These are phyloP conservation scores for Hymenoscyphus occultus DNA, from an alignment of 2,329 filamentous ascomycete species.

Conservation along the genomic window DNA sequence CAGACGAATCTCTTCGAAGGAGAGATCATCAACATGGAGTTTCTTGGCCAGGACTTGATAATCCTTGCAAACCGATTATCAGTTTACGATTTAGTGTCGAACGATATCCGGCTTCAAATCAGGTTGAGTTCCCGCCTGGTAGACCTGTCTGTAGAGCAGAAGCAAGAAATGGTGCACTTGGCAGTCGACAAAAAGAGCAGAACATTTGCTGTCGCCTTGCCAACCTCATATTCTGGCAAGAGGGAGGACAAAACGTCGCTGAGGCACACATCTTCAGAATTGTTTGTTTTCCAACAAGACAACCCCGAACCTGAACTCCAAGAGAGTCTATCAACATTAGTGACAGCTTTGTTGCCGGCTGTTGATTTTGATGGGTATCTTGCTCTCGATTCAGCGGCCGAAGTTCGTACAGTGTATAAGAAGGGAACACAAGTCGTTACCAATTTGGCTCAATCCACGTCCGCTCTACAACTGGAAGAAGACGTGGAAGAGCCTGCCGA, in stretches of 20 bases:
- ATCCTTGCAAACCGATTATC: slow-evolving; percentile 69
- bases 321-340: slow-evolving; percentile 53
- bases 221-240: slow-evolving; percentile 18
- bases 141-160: slow-evolving; percentile 36
- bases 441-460: slow-evolving; percentile 55
- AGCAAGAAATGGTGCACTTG: slow-evolving; percentile 57
- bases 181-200: slow-evolving; percentile 65
- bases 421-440: slow-evolving; percentile 54
- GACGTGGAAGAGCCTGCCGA: slow-evolving; percentile 31
- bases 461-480: slow-evolving; percentile 38
- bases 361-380: slow-evolving; percentile 69
- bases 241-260: slow-evolving; percentile 31
- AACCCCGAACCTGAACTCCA: slow-evolving; percentile 57
- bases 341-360: slow-evolving; percentile 65
- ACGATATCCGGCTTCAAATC: slow-evolving; percentile 67
- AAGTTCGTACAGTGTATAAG: slow-evolving; percentile 62
- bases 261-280: slow-evolving; percentile 45
- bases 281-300: slow-evolving; percentile 66
- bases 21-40: slow-evolving; percentile 63
- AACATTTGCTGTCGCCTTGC: slow-evolving; percentile 63
- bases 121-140: slow-evolving; percentile 47
- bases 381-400: slow-evolving; percentile 70
- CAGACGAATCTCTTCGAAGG: slow-evolving; percentile 66
- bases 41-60: slow-evolving; percentile 72
- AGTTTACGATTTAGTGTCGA: slow-evolving; percentile 81